Conservation (phyloP, 1,284 basidiomycete species). For the Cutaneotrichosporon spelunceum region DNA sequence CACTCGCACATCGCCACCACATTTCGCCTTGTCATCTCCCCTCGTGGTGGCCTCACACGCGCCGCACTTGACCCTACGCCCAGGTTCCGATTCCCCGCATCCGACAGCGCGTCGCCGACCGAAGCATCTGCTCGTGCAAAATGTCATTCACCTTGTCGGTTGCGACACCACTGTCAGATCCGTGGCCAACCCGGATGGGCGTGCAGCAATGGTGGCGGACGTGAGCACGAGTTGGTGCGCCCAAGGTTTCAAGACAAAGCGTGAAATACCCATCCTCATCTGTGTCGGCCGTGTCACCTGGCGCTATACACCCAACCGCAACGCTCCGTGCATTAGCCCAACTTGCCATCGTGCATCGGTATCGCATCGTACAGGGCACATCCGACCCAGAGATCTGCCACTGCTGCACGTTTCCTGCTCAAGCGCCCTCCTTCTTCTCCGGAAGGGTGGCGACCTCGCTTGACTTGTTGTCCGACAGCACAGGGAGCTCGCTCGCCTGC, state of each 20-base stretch:
- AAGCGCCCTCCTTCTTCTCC: not conserved
- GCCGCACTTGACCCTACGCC: no score
- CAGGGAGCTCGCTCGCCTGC: constrained; percentile 9
- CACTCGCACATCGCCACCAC: no score
- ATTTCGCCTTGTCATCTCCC: no score
- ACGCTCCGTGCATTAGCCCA: not conserved
- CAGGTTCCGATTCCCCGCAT: not conserved
- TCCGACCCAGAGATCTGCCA: not conserved
- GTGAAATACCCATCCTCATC: not conserved
- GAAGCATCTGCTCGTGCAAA: not conserved
- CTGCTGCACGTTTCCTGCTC: not conserved
- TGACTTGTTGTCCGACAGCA: constrained; percentile 2
- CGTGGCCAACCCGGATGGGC: not conserved
- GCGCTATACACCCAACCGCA: no score
- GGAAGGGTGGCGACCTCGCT: constrained; percentile 7
- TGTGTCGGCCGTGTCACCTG: no score
- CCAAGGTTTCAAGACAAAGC: not conserved
- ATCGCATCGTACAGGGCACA: not conserved
- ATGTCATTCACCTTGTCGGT: not conserved
- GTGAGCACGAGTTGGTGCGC: not conserved
- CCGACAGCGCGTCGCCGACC: not conserved
- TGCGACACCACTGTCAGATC: not conserved
- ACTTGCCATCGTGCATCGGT: not conserved
- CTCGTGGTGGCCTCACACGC: no score
- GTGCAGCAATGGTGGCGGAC: not conserved